phyloP scores from a whole-genome alignment of 1,284 basidiomycete species.

The Leccinum pallidistipes region DNA sequence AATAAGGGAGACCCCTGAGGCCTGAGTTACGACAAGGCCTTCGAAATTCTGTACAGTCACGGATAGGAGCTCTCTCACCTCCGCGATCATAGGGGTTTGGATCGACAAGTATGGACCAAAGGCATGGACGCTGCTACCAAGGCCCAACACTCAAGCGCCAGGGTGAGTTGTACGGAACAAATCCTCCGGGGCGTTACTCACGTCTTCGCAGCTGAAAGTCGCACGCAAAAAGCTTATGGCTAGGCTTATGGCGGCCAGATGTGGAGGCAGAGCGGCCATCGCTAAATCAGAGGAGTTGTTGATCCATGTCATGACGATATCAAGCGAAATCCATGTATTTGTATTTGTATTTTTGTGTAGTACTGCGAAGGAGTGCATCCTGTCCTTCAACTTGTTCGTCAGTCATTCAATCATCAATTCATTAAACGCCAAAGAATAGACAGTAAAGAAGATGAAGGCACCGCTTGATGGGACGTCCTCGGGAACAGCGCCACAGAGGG shows the following conservation, averaged over 20 bases:
- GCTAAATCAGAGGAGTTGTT: conserved; percentile 3
- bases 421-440: no score
- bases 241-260: conserved; percentile 13
- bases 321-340: no score
- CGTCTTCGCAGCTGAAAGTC: conserved; percentile 15
- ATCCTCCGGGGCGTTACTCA: not conserved
- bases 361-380: no score
- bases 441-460: no score
- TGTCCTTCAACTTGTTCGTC: no score
- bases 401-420: no score
- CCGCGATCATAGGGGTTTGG: conserved; percentile 17
- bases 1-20: conserved; percentile 18
- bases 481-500: no score
- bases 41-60: conserved; percentile 24
- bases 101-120: conserved; percentile 27
- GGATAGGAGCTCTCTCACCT: not conserved
- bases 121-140: conserved; percentile 22
- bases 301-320: not conserved
- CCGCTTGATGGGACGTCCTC: no score
- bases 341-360: no score
- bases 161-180: conserved; percentile 19
- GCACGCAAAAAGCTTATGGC: conserved; percentile 6
- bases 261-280: not conserved
- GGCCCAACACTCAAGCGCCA: conserved; percentile 15
- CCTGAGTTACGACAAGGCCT: conserved; percentile 23